Percentiles rank a stretch among this genome's conserved stretches.
phyloP scores from a whole-genome alignment of 148 eudicot species.

The Silene uniflora region DNA sequence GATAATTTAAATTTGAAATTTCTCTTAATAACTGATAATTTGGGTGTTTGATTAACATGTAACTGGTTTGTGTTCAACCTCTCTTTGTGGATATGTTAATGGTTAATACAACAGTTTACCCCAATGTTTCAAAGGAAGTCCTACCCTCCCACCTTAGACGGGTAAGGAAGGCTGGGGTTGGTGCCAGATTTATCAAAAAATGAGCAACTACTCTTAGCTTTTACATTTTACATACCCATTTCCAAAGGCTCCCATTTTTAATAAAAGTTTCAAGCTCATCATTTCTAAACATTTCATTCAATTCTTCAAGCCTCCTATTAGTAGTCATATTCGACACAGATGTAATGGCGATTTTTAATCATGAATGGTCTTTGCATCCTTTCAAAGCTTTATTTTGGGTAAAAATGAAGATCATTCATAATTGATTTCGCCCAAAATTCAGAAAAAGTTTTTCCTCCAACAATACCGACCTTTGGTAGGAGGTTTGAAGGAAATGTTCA shows the following conservation, averaged over 20 bases:
- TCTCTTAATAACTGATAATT: neutral
- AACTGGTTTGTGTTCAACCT: neutral
- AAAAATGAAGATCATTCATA: too few relatives aligned
- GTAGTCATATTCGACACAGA: neutral
- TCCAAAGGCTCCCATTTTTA: neutral
- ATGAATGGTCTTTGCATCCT: neutral
- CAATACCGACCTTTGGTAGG: neutral
- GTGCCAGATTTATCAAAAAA: neutral
- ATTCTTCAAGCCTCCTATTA: neutral
- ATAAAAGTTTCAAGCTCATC: neutral
- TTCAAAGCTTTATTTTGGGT: neutral
- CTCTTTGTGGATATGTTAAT: neutral
- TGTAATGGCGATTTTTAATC: neutral
- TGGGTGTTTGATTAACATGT: neutral
- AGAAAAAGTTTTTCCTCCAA: too few relatives aligned
- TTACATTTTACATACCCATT: neutral
- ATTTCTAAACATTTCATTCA: neutral
- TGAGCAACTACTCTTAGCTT: neutral
- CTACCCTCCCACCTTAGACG: neutral
- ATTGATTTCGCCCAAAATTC: neutral
- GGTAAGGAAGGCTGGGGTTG: neutral
- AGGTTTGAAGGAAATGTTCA: neutral
- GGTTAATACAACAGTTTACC: neutral
- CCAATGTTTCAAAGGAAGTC: neutral
- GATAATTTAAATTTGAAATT: slow-evolving; percentile 9